These are phyloP conservation scores for Dothidotthia symphoricarpi DNA, from an alignment of 2,329 filamentous ascomycete genomes.

Conservation along the genomic window DNA sequence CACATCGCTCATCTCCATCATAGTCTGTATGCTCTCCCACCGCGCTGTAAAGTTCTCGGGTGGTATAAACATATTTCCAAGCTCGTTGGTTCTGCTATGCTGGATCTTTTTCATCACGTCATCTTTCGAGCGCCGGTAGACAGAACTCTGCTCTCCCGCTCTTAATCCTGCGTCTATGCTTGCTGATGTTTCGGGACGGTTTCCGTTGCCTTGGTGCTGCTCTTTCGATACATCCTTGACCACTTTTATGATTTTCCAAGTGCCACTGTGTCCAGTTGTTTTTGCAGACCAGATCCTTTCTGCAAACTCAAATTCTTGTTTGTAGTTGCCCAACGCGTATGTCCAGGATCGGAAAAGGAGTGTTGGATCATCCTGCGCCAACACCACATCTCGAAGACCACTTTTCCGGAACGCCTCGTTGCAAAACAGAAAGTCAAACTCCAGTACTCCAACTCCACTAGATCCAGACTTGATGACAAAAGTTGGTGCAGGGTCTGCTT, in stretches of 20 bases:
- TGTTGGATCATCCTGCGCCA: slow-evolving; percentile 10
- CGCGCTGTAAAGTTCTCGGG: slow-evolving; percentile 16
- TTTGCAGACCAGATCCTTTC: slow-evolving; percentile 19
- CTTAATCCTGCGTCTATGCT: slow-evolving; percentile 1
- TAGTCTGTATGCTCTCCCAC: slow-evolving; percentile 30
- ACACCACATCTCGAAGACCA: slow-evolving; percentile 7
- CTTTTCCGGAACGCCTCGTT: slow-evolving; percentile 24
- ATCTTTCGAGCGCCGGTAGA: slow-evolving; percentile 10
- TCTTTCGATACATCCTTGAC: background rate
- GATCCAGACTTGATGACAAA: slow-evolving; percentile 21
- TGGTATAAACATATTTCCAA: slow-evolving; percentile 7
- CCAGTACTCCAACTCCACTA: slow-evolving; percentile 3
- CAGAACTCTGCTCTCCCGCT: background rate
- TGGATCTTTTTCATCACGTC: slow-evolving; percentile 7
- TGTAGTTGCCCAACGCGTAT: slow-evolving; percentile 18
- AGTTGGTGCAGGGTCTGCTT: slow-evolving; percentile 20
- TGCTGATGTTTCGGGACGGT: background rate
- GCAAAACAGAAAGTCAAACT: slow-evolving; percentile 21
- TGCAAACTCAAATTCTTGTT: slow-evolving; percentile 14
- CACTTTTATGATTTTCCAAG: slow-evolving; percentile 21
- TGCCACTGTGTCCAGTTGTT: slow-evolving; percentile 10
- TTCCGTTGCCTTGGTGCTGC: background rate
- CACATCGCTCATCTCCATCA: slow-evolving; percentile 41
- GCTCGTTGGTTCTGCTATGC: slow-evolving; percentile 1
- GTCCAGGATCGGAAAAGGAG: slow-evolving; percentile 31